These are phyloP conservation scores for Priceomyces castillae DNA, from an alignment of 805 yeast genomes.

Conservation along the genomic window DNA sequence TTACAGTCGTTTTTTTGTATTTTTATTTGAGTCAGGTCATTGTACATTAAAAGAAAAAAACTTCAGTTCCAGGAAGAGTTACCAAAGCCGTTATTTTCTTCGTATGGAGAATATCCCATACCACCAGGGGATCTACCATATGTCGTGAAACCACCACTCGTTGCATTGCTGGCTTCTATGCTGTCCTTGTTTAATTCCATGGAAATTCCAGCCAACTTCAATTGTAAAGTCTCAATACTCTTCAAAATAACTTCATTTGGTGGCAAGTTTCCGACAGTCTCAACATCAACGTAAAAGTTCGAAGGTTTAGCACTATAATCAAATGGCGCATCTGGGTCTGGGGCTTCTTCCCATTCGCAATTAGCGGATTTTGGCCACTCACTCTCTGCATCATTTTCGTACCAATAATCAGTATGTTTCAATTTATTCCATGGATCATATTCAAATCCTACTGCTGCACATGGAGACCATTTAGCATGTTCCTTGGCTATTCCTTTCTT, in stretches of 20 bases:
- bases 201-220: conserved; percentile 84
- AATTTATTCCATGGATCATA: conserved; percentile 99
- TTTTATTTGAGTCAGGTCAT: background rate
- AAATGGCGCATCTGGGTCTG: conserved; percentile 79
- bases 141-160: conserved; percentile 48
- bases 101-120: conserved; percentile 25
- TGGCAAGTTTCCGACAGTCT: conserved; percentile 84
- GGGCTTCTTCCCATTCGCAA: conserved; percentile 95
- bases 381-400: conserved; percentile 77
- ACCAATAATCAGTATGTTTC: conserved; percentile 95
- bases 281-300: conserved; percentile 83
- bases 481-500: conserved; percentile 97
- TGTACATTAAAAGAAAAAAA: background rate
- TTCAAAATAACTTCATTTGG: conserved; percentile 87
- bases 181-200: conserved; percentile 56
- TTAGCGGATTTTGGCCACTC: conserved; percentile 95
- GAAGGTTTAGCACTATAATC: conserved; percentile 82
- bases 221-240: conserved; percentile 81
- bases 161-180: conserved; percentile 36
- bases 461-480: conserved; percentile 98
- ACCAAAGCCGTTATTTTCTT: conserved; percentile 39
- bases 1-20: background rate
- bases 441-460: conserved; percentile 93
- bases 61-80: conserved; percentile 28
- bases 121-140: conserved; percentile 44